Evolutionary conservation across 768 basidiomycete genomes (phyloP), one percentile per base, ranked within the genome.

Genomic region (Psilocybe cubensis): DNA sequence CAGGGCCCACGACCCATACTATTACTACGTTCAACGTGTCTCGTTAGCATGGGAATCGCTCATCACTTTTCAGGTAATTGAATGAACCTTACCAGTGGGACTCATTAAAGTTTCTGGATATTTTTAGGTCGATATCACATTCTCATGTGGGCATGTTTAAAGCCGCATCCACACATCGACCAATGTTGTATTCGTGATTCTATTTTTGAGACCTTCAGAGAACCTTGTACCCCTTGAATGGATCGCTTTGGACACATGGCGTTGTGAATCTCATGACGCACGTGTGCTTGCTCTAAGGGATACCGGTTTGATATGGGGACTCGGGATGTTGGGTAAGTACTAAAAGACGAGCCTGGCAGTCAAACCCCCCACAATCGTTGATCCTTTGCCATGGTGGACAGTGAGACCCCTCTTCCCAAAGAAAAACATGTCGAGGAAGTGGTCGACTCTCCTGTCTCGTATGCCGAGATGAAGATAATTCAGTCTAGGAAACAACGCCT

Each of bases 401-500:
- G 27, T 41, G 42, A 40, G 28, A 24, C 31, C 31, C 25, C 20
- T n/a, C 17, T 45, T n/a, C 29, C 52, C 42, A 43, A 42, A 23
- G 57, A 52, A 35, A 58, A 52, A 45, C 42, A 40, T 17, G 48
- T 23, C 20, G 56, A 51, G 42, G 54, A 21, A 11, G 50, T 9
- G 4, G n/a, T 50, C 50, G 29, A 29, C 5, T 11, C 25, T 27
- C 28, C 12, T 10, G 44, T 31, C n/a, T 29, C 45, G 14, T 46
- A 47, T 27, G 38, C 25, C 21, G 31, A 23, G 8, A 24, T 4
- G 29, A 11, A 35, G 42, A 57, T 45, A 27, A 49, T 24, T 10
- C 33, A 53, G 21, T 47, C 61, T 11, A 60, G 57, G 33, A 84
- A 73, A 63, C 80, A 85, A 64, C 66, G 63, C 11, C 65, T 86